Percentiles rank a stretch among this genome's conserved stretches.
phyloP scores from a whole-genome alignment of 257 asterid genomes.

The Primulina tabacum region DNA sequence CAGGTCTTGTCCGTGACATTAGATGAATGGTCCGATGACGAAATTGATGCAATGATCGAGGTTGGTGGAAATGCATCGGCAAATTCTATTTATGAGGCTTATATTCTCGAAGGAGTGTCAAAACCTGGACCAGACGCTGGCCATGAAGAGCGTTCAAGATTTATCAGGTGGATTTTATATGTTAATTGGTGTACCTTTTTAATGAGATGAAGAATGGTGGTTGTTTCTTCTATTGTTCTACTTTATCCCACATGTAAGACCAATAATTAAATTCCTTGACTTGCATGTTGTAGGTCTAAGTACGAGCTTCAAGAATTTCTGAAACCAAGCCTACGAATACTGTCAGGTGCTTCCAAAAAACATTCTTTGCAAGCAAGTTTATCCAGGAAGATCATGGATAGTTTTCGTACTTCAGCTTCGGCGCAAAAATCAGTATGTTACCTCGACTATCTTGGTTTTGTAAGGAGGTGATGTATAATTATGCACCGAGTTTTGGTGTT shows the following conservation, averaged over 20 bases:
- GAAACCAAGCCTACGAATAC: slow-evolving; percentile 93
- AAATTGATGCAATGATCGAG: slow-evolving; percentile 85
- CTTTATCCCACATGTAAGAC: background rate
- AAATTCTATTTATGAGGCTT: slow-evolving; percentile 95
- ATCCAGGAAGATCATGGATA: slow-evolving; percentile 61
- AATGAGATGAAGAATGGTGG: background rate
- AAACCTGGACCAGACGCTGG: slow-evolving; percentile 81
- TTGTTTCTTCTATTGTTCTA: slow-evolving; percentile 4
- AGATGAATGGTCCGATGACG: slow-evolving; percentile 97
- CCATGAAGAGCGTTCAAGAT: slow-evolving; percentile 76
- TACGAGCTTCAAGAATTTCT: slow-evolving; percentile 87
- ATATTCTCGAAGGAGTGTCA: slow-evolving; percentile 77
- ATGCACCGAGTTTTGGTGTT: slow-evolving; percentile 19
- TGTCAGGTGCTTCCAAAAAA: slow-evolving; percentile 48
- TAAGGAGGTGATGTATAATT: background rate
- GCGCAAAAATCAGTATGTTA: slow-evolving; percentile 55
- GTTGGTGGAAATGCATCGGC: slow-evolving; percentile 97
- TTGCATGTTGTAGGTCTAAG: slow-evolving; percentile 57
- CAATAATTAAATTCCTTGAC: background rate
- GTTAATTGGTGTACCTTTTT: slow-evolving; percentile 1
- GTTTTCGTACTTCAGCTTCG: slow-evolving; percentile 67
- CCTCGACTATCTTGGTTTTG: background rate
- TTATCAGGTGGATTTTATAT: slow-evolving; percentile 52
- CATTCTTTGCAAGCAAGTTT: slow-evolving; percentile 65
- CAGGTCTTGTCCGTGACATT: slow-evolving; percentile 95